phyloP scores from a whole-genome alignment of 2,329 filamentous ascomycete species.

The Pestalotiopsis sp. region DNA sequence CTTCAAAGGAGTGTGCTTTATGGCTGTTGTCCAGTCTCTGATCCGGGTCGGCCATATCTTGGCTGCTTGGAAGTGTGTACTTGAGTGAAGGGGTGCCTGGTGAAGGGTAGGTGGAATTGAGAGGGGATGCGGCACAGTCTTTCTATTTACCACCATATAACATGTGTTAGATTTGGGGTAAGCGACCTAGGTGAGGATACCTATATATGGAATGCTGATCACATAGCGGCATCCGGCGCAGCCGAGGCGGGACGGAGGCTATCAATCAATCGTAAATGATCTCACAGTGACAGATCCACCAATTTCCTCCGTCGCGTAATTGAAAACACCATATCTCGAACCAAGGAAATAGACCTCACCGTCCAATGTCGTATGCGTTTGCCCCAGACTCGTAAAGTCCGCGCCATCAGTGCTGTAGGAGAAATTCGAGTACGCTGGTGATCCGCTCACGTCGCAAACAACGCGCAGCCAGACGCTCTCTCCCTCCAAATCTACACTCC shows the following conservation, averaged over 20 bases:
- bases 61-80: too few relatives aligned
- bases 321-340: constrained; percentile 51
- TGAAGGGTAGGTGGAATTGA: too few relatives aligned
- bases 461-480: constrained; percentile 38
- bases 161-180: too few relatives aligned
- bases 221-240: too few relatives aligned
- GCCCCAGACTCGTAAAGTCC: constrained; percentile 35
- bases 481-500: constrained; percentile 30
- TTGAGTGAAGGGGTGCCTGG: too few relatives aligned
- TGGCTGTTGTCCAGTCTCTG: too few relatives aligned
- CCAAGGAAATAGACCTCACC: constrained; percentile 48
- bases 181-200: too few relatives aligned
- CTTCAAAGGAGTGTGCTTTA: neutral
- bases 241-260: too few relatives aligned
- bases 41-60: too few relatives aligned
- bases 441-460: constrained; percentile 34
- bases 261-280: neutral
- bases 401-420: constrained; percentile 45
- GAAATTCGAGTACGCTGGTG: constrained; percentile 33
- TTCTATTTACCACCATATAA: too few relatives aligned
- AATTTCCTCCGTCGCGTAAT: constrained; percentile 19
- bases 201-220: too few relatives aligned
- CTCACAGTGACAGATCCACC: neutral
- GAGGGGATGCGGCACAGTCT: too few relatives aligned
- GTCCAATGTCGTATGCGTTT: constrained; percentile 34